Base-by-base conservation (phyloP, 2,329 filamentous ascomycete species). In the Colletotrichum costaricense region DNA sequence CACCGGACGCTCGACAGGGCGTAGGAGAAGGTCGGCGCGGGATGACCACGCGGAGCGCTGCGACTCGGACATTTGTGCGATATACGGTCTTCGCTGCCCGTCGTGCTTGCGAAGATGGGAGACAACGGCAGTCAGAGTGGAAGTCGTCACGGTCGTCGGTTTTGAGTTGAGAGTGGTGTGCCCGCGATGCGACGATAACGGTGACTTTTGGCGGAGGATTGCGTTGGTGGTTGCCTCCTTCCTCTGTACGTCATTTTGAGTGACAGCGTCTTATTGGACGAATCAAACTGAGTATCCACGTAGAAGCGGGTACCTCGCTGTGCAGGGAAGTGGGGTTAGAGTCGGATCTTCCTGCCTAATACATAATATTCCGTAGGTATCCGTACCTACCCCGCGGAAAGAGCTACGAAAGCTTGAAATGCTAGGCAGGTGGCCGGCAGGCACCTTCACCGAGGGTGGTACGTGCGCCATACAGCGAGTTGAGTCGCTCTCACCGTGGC, bases 1-100 rank as follows among this genome's bases (percentile, higher is more conserved):
- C 46, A 82, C 76, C 4, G 84, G 84, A 12, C 85, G 81, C 62
- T 82, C 76, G 5, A 85, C 63, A 6, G 78, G 76, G 2, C 46
- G 63, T 3, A 74, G 59, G 38, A 73, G 58, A 26, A 59, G 52
- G 9, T 74, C 62, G 52, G 65, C 57, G 69, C 63, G 72, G n/a
- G 68, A 72, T 12, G 72, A 72, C 72, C 69, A 54, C 24, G 68
- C 68, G 8, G 69, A 63, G 2, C 52, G 57, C 58, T 74, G 72
- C 46, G 69, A 52, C 11, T 63, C 68, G 11, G 72, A 35, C 72
- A 74, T 72, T 8, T 42, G 33, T 11, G 19, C 3, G 12, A 16
- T 57, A 12, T 2, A 24, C 24, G 33, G 42, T 8, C 7, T 35
- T 24, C 22, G 19, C 3, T 12, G n/a, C 3, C 28, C 22, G 49